Percentiles rank a stretch among this genome's conserved stretches.
Conservation (phyloP, 140 eudicot species). For the Stevia rebaudiana region DNA sequence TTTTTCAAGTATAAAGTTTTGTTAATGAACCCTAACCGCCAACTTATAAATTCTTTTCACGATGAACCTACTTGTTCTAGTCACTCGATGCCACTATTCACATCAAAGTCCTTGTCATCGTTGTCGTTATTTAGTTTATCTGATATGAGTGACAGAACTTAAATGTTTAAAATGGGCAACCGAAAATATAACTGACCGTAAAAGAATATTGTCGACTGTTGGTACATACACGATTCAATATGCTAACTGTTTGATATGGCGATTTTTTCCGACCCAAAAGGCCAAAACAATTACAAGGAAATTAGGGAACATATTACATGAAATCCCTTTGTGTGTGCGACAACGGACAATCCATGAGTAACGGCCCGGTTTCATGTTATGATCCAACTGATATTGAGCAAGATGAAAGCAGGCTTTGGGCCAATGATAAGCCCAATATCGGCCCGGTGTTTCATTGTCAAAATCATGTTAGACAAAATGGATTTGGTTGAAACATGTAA, state of each 20-base stretch:
- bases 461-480: no score
- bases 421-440: constrained; percentile 86
- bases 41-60: no score
- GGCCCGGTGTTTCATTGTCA: constrained; percentile 37
- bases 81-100: no score
- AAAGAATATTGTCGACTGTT: constrained; percentile 51
- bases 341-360: constrained; percentile 79
- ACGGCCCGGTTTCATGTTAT: constrained; percentile 71
- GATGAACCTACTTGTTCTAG: no score
- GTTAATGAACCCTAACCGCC: no score
- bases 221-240: constrained; percentile 91
- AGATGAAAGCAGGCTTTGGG: constrained; percentile 94
- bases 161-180: no score
- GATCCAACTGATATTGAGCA: constrained; percentile 72
- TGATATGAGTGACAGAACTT: no score
- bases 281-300: constrained; percentile 84
- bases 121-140: no score
- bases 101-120: no score
- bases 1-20: no score
- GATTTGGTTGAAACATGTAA: no score
- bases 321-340: constrained; percentile 65
- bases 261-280: constrained; percentile 72
- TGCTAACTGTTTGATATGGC: constrained; percentile 81
- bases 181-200: no score
- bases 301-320: constrained; percentile 66